phyloP scores from a whole-genome alignment of 2,329 filamentous ascomycete genomes.

The Claviceps paspali region DNA sequence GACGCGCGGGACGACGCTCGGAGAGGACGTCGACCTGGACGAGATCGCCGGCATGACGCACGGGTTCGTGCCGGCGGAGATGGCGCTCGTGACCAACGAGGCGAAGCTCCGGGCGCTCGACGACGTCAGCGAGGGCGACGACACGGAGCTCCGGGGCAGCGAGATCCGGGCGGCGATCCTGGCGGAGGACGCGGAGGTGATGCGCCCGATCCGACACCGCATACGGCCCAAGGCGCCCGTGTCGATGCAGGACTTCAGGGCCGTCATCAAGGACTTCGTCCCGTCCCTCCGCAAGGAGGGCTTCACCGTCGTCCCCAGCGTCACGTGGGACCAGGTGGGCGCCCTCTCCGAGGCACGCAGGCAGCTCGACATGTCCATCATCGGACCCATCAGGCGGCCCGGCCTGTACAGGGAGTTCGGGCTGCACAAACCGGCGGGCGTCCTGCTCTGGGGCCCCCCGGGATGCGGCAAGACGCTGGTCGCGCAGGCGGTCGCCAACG shows the following conservation, averaged over 20 bases:
- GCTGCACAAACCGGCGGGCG: constrained; percentile 67
- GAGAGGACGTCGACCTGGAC: constrained; percentile 56
- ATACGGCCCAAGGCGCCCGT: constrained; percentile 5
- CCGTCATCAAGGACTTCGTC: constrained; percentile 48
- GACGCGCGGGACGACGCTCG: constrained; percentile 48
- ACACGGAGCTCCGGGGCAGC: constrained; percentile 8
- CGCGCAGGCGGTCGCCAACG: constrained; percentile 90
- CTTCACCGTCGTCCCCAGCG: constrained; percentile 85
- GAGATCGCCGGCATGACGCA: constrained; percentile 70
- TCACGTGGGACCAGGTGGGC: constrained; percentile 86
- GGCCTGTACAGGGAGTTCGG: constrained; percentile 62
- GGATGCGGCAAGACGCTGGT: constrained; percentile 95
- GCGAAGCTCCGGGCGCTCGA: constrained; percentile 26
- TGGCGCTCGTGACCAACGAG: constrained; percentile 45
- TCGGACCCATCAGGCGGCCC: constrained; percentile 75
- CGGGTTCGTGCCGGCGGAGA: constrained; percentile 83
- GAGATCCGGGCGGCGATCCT: constrained; percentile 4
- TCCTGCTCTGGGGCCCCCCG: constrained; percentile 90
- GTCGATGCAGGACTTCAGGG: constrained; percentile 44
- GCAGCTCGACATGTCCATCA: constrained; percentile 71
- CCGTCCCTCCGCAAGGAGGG: constrained; percentile 71
- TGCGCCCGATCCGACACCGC: background rate
- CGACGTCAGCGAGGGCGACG: constrained; percentile 14
- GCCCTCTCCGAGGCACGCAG: constrained; percentile 66
- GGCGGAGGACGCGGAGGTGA: background rate